Percentiles rank a stretch among this genome's conserved stretches.
Evolutionary conservation across 2,329 filamentous ascomycete genomes (phyloP).

Genomic region (Paecilomyces variotii): DNA sequence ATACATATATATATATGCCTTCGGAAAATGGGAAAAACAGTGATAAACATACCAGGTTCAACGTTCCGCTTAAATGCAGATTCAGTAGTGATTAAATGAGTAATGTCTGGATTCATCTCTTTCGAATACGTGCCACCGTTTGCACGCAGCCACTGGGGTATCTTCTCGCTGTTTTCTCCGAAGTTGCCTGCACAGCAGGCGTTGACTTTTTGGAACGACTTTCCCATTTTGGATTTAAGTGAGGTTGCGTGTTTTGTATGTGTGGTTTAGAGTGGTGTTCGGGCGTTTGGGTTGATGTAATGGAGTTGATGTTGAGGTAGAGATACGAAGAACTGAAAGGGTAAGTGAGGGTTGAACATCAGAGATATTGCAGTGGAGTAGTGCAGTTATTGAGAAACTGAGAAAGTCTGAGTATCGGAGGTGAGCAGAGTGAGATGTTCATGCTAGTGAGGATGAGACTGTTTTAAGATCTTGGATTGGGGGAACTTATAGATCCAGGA

Average conservation of each 20-base stretch:
- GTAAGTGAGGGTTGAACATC: background rate
- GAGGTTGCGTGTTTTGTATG: background rate
- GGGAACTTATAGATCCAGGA: background rate
- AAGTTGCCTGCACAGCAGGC: slow-evolving; percentile 55
- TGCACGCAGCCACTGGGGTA: slow-evolving; percentile 57
- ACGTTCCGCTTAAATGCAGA: slow-evolving; percentile 50
- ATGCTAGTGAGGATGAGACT: background rate
- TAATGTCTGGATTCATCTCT: slow-evolving; percentile 49
- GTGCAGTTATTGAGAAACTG: background rate
- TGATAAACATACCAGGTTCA: slow-evolving; percentile 29
- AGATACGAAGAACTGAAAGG: background rate
- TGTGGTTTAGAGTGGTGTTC: background rate
- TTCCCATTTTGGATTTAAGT: slow-evolving; percentile 22
- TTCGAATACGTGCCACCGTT: slow-evolving; percentile 54
- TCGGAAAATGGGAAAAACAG: too few relatives aligned
- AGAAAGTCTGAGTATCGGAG: background rate
- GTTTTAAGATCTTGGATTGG: background rate
- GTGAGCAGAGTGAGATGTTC: background rate
- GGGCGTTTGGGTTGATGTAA: background rate
- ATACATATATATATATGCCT: background rate
- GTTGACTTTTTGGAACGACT: slow-evolving; percentile 44
- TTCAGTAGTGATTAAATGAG: slow-evolving; percentile 63
- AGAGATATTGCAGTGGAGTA: background rate
- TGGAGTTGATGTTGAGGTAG: background rate
- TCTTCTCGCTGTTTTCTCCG: slow-evolving; percentile 44